These are phyloP conservation scores for Gypsophila paniculata DNA, from an alignment of 179 eudicot species.

Conservation along the genomic window DNA sequence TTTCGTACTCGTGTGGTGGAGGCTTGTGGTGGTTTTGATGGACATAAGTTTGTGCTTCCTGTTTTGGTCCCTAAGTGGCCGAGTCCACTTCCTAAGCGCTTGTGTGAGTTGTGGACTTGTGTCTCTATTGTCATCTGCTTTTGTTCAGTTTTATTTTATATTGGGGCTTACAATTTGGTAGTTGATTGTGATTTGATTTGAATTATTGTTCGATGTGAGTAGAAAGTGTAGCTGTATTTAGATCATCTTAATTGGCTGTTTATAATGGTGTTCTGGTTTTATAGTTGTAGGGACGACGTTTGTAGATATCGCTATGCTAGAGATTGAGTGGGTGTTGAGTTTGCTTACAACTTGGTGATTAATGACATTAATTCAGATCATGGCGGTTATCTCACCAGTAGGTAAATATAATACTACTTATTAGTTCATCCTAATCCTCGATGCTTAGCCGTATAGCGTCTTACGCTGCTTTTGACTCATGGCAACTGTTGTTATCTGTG, in stretches of 20 bases:
- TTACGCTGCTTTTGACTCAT: constrained; percentile 3
- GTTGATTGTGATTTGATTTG: neutral
- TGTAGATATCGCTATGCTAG: neutral
- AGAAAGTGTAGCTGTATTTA: too few relatives aligned
- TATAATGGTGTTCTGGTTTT: too few relatives aligned
- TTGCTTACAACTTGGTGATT: too few relatives aligned
- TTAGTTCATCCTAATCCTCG: neutral
- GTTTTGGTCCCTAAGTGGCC: constrained; percentile 11
- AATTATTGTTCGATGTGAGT: neutral
- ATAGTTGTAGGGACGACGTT: neutral
- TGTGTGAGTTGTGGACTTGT: neutral
- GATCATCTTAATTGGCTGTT: too few relatives aligned
- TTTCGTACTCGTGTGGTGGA: neutral
- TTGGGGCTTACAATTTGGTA: neutral
- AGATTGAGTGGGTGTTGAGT: neutral
- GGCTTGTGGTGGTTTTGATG: neutral
- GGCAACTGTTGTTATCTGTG: neutral
- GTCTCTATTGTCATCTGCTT: neutral
- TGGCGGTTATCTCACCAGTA: neutral
- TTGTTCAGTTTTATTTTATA: neutral
- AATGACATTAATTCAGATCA: neutral
- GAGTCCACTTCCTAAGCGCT: neutral
- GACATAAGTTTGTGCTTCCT: neutral
- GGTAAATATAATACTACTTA: neutral
- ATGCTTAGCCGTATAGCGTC: neutral